Conservation (phyloP, 2,329 filamentous ascomycete species). For the Xylariales sp. region DNA sequence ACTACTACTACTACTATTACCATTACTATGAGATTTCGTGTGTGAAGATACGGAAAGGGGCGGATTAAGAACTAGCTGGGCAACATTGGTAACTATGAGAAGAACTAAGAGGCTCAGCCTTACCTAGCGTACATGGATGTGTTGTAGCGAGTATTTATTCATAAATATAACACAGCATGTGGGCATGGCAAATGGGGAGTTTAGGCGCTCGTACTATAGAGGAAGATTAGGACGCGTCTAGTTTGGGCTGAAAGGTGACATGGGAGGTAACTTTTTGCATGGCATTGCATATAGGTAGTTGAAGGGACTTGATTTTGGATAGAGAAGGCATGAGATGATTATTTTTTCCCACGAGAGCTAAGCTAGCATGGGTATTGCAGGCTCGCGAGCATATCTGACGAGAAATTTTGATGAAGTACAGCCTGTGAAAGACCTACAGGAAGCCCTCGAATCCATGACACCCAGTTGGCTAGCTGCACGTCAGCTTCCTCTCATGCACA, state of each 20-base stretch:
- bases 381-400: not conserved
- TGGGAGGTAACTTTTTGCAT: not conserved
- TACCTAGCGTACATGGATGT: not conserved
- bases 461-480: conserved; percentile 26
- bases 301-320: not conserved
- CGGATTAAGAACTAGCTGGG: conserved; percentile 1
- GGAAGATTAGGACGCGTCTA: not conserved
- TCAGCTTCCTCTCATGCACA: conserved; percentile 27
- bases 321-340: conserved; percentile 8
- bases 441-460: not conserved
- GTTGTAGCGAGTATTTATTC: conserved; percentile 13
- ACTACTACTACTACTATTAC: conserved; percentile 8
- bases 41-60: not conserved
- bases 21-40: conserved; percentile 11
- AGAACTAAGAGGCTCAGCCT: not conserved
- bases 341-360: not conserved
- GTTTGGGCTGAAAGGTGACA: not conserved
- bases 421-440: conserved; percentile 21
- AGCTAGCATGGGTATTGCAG: conserved; percentile 5
- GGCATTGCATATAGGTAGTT: conserved; percentile 12
- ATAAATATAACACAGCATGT: conserved; percentile 17
- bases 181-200: not conserved
- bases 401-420: not conserved
- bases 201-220: not conserved
- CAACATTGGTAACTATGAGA: not conserved